Evolutionary conservation across 495 filamentous ascomycete genomes (phyloP).

Genomic region (Aspergillus cavernicola): DNA sequence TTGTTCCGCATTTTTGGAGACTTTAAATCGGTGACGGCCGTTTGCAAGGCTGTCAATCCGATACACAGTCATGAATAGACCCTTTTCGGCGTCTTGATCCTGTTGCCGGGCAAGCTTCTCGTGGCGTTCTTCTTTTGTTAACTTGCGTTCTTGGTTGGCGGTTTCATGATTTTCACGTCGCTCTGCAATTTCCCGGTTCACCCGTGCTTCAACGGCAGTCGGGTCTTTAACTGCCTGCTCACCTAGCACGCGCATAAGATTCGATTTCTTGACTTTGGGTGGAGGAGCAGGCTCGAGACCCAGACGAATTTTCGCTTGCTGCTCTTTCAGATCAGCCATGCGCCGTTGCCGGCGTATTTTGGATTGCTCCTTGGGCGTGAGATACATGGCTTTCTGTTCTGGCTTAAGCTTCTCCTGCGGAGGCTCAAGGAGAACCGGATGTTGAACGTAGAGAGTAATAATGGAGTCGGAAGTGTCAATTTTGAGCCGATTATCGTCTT

Average conservation of each 20-base stretch:
- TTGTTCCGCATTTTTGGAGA: slow-evolving; percentile 87
- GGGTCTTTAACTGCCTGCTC: slow-evolving; percentile 97
- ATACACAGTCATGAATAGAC: slow-evolving; percentile 80
- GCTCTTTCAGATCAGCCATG: slow-evolving; percentile 88
- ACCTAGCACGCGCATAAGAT: slow-evolving; percentile 96
- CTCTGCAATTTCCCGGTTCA: slow-evolving; percentile 85
- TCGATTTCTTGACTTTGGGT: slow-evolving; percentile 92
- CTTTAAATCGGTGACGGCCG: slow-evolving; percentile 88
- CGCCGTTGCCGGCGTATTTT: slow-evolving; percentile 88
- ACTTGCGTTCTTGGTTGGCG: slow-evolving; percentile 80
- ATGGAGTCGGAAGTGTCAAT: slow-evolving; percentile 76
- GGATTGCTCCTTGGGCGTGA: slow-evolving; percentile 85
- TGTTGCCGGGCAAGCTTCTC: slow-evolving; percentile 84
- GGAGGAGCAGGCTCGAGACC: slow-evolving; percentile 85
- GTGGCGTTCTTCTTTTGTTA: slow-evolving; percentile 83
- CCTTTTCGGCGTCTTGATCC: slow-evolving; percentile 81
- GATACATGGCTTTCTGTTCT: slow-evolving; percentile 81
- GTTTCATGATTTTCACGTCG: slow-evolving; percentile 71
- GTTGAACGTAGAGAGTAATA: slow-evolving; percentile 85
- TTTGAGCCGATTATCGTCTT: slow-evolving; percentile 61
- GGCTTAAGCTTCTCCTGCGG: slow-evolving; percentile 82
- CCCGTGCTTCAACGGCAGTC: slow-evolving; percentile 91
- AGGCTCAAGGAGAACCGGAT: slow-evolving; percentile 87
- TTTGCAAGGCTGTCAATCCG: slow-evolving; percentile 83
- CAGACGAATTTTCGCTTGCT: slow-evolving; percentile 90